Conservation (phyloP, 1,139 yeast genomes). For the Zygosaccharomyces sapae region DNA sequence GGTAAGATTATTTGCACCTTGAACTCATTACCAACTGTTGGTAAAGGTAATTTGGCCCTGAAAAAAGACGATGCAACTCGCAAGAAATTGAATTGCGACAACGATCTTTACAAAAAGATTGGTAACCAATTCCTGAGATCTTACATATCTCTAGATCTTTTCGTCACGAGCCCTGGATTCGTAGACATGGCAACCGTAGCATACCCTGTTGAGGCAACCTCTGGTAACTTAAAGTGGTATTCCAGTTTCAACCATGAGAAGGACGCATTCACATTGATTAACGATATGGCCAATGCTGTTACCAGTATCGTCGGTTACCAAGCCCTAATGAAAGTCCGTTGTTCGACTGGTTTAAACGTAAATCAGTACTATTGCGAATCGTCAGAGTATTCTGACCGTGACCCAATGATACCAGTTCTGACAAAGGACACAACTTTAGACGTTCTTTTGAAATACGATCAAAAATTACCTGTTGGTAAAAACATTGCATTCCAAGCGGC, state of each 20-base stretch:
- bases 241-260: slow-evolving; percentile 62
- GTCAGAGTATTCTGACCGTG: slow-evolving; percentile 38
- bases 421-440: slow-evolving; percentile 65
- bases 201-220: slow-evolving; percentile 61
- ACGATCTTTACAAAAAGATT: slow-evolving; percentile 57
- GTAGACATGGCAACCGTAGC: slow-evolving; percentile 77
- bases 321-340: slow-evolving; percentile 78
- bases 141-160: slow-evolving; percentile 74
- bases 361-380: slow-evolving; percentile 66
- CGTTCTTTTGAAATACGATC: slow-evolving; percentile 72
- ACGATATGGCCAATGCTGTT: slow-evolving; percentile 53
- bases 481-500: slow-evolving; percentile 95
- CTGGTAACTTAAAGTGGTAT: slow-evolving; percentile 67
- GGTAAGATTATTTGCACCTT: slow-evolving; percentile 76
- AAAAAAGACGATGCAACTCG: slow-evolving; percentile 52
- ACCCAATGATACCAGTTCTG: slow-evolving; percentile 69
- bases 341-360: slow-evolving; percentile 85
- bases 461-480: slow-evolving; percentile 61
- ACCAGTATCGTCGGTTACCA: slow-evolving; percentile 60
- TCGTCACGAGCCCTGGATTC: slow-evolving; percentile 60
- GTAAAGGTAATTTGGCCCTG: slow-evolving; percentile 70
- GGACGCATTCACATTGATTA: slow-evolving; percentile 64
- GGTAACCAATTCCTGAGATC: slow-evolving; percentile 53
- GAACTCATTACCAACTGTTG: slow-evolving; percentile 72
- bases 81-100: slow-evolving; percentile 60